These are phyloP conservation scores for Fusarium sp. DNA, from an alignment of 2,329 filamentous ascomycete genomes.

Conservation along the genomic window DNA sequence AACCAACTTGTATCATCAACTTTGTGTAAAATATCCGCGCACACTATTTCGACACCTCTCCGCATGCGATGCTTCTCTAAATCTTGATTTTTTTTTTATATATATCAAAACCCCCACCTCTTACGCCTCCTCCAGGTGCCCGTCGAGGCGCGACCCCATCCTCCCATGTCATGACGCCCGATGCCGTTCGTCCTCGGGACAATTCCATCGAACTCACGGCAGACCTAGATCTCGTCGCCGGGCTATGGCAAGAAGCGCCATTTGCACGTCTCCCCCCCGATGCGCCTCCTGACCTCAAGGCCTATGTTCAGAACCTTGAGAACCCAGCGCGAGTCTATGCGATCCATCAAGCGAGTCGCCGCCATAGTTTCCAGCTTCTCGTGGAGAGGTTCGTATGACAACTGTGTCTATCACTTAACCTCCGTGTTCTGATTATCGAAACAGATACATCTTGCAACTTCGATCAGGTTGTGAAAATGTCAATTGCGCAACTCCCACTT, in stretches of 20 bases:
- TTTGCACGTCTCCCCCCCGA: constrained; percentile 68
- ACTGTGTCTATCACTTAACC: neutral
- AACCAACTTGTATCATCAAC: neutral
- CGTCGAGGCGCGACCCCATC: constrained; percentile 17
- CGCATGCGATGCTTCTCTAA: neutral
- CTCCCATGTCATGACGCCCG: constrained; percentile 42
- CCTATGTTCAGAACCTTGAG: constrained; percentile 66
- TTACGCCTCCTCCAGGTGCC: neutral
- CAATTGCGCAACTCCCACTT: constrained; percentile 78
- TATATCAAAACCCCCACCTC: neutral
- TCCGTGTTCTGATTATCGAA: constrained; percentile 19
- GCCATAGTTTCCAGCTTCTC: constrained; percentile 71
- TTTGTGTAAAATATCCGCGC: neutral
- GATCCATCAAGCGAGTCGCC: constrained; percentile 67
- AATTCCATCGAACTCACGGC: constrained; percentile 37
- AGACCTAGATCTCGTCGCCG: constrained; percentile 62
- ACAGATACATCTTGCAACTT: constrained; percentile 82
- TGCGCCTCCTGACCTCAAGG: constrained; percentile 66
- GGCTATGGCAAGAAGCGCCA: constrained; percentile 69
- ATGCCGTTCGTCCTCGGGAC: constrained; percentile 27
- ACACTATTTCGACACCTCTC: neutral
- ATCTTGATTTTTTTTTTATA: neutral
- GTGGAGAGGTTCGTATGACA: constrained; percentile 67
- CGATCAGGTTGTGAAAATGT: constrained; percentile 78
- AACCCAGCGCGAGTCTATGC: constrained; percentile 70